Evolutionary conservation across 2,329 filamentous ascomycete species (phyloP), one percentile per base, ranked within the genome.

Genomic region (Aspergillaceae sp.): DNA sequence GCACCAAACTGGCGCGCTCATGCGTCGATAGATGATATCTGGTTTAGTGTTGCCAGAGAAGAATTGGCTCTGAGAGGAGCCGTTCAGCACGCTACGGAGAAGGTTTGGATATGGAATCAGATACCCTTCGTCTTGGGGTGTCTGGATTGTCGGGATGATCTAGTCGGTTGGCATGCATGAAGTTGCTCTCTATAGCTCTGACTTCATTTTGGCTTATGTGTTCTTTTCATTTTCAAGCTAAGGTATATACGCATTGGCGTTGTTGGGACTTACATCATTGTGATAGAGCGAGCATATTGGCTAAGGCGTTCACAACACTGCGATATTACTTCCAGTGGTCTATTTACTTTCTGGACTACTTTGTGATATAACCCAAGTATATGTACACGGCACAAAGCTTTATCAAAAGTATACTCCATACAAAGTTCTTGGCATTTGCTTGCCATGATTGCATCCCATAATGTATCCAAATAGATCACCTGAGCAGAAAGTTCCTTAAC

Each of bases 91-190:
- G 53, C 58, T 42, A 54, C 59, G 46, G 64, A 67, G 44, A 54
- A 55, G 32, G 56, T 67, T 19, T 56, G 57, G 51, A 52, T 63
- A 38, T 63, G 61, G 60, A 56, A 64, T 42, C 58, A 57, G 8
- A 53, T 66, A 38, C 62, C 65, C 7, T 58, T 70, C 35, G 46
- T 65, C 43, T 59, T 70, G 46, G 60, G 61, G 4, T 70, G 67
- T 49, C 51, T 52, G 11, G 48, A 65, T 47, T 70, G 67, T 45
- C 51, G 40, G 3, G 36, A 52, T 11, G 49, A 48, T 34, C 50
- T 48, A 5, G 49, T 50, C 27, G 64, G 60, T 27, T 68, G 65
- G 64, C 54, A 45, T 46, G 59, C 63, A 55, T 66, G 46, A 62
- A 48, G 26, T 26, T 26, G 30, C 11, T 19, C 19, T 19, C 2